Base-by-base conservation (phyloP, 106 monocot species). In the Platanthera guangdongensis region DNA sequence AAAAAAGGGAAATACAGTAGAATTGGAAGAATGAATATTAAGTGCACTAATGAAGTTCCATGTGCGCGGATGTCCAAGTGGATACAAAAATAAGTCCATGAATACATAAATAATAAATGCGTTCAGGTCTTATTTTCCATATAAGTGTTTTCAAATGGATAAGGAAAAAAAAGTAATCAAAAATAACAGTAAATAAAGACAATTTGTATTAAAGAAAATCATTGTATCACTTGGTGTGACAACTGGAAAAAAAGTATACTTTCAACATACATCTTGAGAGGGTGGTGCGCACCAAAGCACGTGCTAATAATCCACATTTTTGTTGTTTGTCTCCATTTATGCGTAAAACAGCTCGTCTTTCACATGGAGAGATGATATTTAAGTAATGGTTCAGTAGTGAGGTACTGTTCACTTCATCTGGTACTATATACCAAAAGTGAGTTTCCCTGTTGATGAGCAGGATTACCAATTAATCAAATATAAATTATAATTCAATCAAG, bases 201-300 rank as follows among this genome's bases (percentile, higher is more conserved):
- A 39, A 5, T 69, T 8, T 12, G 1, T 69, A 1, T 69, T 47
- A 69, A 15, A 69, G 12, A 69, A 69, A n/a, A 46, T 48, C 47
- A 70, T 7, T 47, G 46, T 25, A 48, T 47, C 32, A 32, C 3
- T 9, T 18, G 30, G 32, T 39, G 39, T 39, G 39, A 60, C 21
- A 4, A n/a, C 21, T 21, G 9, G 25, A 67, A 30, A 1, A 32
- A 9, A 67, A 67, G 32, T 65, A 39, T 67, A 67, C 32, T 67
- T 67, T 22, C 60, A 72, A 52, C 90, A 57, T 87, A 99, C 99
- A 99, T 99, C 92, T 94, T 47, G 99, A 82, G 81, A 99, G 86
- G 18, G 99, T 99, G 52, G 90, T 94, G 70, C 92, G 91, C 52
- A 94, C 85, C 77, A 99, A 78, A 7, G 83, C 80, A 45, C 91